Conservation (phyloP, 169 alveolate genomes). For the Plasmodium falciparum region DNA sequence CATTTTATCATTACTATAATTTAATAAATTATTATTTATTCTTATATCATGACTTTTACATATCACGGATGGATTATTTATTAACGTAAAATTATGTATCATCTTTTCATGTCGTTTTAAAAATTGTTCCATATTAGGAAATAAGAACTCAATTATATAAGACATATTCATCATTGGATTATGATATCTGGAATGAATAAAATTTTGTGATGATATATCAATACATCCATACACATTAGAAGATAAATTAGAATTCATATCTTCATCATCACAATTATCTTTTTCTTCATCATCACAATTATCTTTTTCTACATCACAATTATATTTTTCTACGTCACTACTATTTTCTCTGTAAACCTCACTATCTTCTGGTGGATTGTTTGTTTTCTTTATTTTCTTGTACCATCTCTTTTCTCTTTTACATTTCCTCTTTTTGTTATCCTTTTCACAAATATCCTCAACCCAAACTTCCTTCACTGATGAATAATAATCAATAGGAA, state of each 20-base stretch:
- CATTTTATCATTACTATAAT: not conserved
- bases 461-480: constrained; percentile 1
- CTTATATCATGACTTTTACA: constrained; percentile 22
- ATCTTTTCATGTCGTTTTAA: constrained; percentile 3
- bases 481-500: not conserved
- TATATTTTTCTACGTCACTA: not conserved
- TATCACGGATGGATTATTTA: constrained; percentile 38
- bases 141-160: constrained; percentile 2
- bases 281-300: not conserved
- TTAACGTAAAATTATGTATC: constrained; percentile 26
- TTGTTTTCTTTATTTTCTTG: not conserved
- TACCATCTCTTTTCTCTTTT: not conserved
- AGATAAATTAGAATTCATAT: no score
- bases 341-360: no score
- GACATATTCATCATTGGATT: not conserved
- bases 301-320: not conserved
- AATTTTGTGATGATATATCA: not conserved
- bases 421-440: not conserved
- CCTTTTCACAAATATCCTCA: not conserved
- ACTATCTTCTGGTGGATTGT: not conserved
- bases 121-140: constrained; percentile 57
- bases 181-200: not conserved
- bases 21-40: constrained; percentile 16
- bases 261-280: not conserved
- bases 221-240: no score